These are phyloP conservation scores for Blastobotrys peoriensis DNA, from an alignment of 805 yeast genomes.

Conservation along the genomic window DNA sequence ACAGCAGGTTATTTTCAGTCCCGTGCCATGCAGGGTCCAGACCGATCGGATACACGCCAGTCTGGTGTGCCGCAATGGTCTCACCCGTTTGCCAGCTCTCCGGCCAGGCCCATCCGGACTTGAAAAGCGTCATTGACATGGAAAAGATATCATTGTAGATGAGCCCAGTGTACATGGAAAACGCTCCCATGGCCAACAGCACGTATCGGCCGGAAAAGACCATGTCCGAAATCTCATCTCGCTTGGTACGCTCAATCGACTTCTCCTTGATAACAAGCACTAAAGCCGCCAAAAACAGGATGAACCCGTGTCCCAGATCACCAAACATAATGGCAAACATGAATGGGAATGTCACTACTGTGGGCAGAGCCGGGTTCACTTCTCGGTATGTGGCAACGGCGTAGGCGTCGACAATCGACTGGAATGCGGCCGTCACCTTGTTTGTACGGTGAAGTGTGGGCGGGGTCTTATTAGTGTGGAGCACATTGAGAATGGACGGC, in stretches of 20 bases:
- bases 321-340: constrained; percentile 99
- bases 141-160: constrained; percentile 93
- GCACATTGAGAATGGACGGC: constrained; percentile 45
- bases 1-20: constrained; percentile 81
- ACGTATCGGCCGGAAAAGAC: constrained; percentile 92
- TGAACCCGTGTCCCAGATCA: constrained; percentile 93
- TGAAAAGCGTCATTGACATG: constrained; percentile 79
- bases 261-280: constrained; percentile 68
- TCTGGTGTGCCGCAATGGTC: constrained; percentile 55
- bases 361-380: constrained; percentile 93
- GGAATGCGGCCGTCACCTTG: constrained; percentile 90
- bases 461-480: constrained; percentile 78
- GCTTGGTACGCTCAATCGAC: constrained; percentile 56
- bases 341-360: constrained; percentile 93
- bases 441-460: constrained; percentile 95
- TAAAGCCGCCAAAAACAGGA: constrained; percentile 68
- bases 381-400: constrained; percentile 92
- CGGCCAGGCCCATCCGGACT: constrained; percentile 95
- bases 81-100: constrained; percentile 63
- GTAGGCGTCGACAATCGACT: constrained; percentile 89
- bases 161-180: constrained; percentile 93
- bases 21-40: constrained; percentile 97
- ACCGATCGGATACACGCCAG: constrained; percentile 76
- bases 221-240: constrained; percentile 96
- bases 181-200: constrained; percentile 82